Evolutionary conservation across 345 rosid genomes (phyloP), one percentile per base, ranked within the genome.

Genomic region (Hirschfeldia incana): DNA sequence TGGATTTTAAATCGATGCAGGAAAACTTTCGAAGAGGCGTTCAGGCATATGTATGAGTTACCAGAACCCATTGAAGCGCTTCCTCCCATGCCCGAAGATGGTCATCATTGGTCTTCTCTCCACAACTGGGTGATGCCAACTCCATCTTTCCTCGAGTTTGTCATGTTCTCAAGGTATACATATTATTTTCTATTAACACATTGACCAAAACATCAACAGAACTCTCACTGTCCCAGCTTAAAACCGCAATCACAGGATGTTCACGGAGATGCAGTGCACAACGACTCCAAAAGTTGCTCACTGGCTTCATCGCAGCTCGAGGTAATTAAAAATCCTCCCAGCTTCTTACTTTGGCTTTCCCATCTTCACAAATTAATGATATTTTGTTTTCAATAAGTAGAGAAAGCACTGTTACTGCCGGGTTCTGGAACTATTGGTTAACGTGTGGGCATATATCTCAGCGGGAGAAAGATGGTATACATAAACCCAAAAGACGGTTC

Each of bases 41-140:
- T 95, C 78, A 88, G 89, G 64, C 87, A 84, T 78, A 95, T 91
- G 96, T 95, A 91, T 76, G 81, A 69, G 39, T 81, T 95, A 61
- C 98, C 97, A 70, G 77, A 87, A 72, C 74, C 86, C 81, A 39
- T 86, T 16, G 96, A 90, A 79, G 94, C 85, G 81, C 97, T 93
- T 80, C 98, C 98, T 10, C 97, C 97, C 59, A 95, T 93, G 99
- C 98, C 98, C 27, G 89, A 84, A 78, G 99, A 91, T 85, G 93
- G 92, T 75, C 88, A 91, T 72, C 84, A 84, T 79, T 95, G 99
- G 99, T 95, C 98, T 75, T 80, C 93, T 68, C 87, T 92, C 75
- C 96, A 95, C 81, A 85, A 96, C 74, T 95, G 99, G 99, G 96
- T 90, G 82, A 93, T 95, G 98, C 99, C 96, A 73, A 95, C 99